phyloP scores from a whole-genome alignment of 331 rosid species.

The Ulmus americana region DNA sequence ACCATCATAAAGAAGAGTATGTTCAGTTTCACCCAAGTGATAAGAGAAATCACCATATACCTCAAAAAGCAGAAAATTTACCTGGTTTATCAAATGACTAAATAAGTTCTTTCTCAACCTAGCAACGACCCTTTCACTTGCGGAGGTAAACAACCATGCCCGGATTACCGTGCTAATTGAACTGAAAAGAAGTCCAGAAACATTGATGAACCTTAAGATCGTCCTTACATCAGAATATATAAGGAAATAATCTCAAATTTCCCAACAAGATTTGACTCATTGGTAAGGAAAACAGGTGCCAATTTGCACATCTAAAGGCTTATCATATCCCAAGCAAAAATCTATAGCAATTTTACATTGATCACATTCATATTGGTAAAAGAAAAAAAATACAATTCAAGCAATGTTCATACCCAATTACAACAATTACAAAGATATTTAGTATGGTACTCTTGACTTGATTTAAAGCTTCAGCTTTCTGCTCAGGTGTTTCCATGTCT shows the following conservation, averaged over 20 bases:
- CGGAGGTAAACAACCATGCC: slow-evolving; percentile 60
- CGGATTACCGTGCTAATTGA: slow-evolving; percentile 62
- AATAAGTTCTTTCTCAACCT: slow-evolving; percentile 62
- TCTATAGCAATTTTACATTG: not conserved
- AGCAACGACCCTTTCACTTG: slow-evolving; percentile 79
- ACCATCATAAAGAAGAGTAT: slow-evolving; percentile 17
- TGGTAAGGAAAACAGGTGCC: not conserved
- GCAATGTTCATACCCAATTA: slow-evolving; percentile 43
- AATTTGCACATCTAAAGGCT: not conserved
- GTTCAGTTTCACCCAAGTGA: not conserved
- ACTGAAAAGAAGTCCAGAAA: slow-evolving; percentile 33
- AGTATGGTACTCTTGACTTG: slow-evolving; percentile 59
- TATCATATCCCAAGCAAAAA: not conserved
- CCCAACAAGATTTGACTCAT: not conserved
- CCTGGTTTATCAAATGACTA: slow-evolving; percentile 66
- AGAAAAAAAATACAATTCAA: not conserved
- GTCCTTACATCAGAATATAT: too few relatives aligned
- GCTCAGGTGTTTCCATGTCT: slow-evolving; percentile 40
- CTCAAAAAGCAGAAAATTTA: slow-evolving; percentile 16
- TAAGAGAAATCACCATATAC: slow-evolving; percentile 2
- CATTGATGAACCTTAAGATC: not conserved
- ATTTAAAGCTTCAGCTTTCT: slow-evolving; percentile 42
- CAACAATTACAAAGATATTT: slow-evolving; percentile 44
- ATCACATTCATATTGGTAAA: not conserved
- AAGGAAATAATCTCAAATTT: not conserved